These are phyloP conservation scores for Yamadazyma mexicana DNA, from an alignment of 1,139 yeast genomes.

Conservation along the genomic window DNA sequence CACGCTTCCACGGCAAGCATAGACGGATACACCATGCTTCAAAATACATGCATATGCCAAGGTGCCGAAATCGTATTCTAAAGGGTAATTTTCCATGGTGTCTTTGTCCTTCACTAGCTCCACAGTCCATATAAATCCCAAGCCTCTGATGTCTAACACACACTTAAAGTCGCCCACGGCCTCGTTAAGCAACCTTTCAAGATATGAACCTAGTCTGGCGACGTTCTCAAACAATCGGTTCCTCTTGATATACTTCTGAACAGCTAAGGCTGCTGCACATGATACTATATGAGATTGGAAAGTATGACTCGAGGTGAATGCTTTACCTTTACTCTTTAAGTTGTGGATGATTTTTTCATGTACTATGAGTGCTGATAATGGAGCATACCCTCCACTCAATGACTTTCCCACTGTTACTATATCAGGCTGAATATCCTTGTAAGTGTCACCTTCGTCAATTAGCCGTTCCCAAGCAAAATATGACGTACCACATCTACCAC, in stretches of 20 bases:
- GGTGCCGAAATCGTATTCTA: not conserved
- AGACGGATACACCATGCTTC: conserved; percentile 1
- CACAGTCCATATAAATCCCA: conserved; percentile 58
- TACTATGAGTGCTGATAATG: conserved; percentile 52
- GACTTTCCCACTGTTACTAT: conserved; percentile 63
- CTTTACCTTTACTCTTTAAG: conserved; percentile 41
- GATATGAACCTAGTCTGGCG: conserved; percentile 42
- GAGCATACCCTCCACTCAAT: conserved; percentile 60
- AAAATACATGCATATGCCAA: not conserved
- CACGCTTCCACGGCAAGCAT: conserved; percentile 2
- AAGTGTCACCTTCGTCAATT: conserved; percentile 3
- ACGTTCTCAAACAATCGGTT: conserved; percentile 47
- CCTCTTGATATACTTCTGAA: conserved; percentile 49
- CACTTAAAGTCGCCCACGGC: conserved; percentile 29
- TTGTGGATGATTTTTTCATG: conserved; percentile 46
- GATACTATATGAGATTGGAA: conserved; percentile 58
- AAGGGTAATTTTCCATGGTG: not conserved
- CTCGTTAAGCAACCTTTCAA: conserved; percentile 40
- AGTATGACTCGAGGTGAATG: conserved; percentile 53
- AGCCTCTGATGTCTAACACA: conserved; percentile 58
- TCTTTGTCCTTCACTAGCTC: conserved; percentile 18
- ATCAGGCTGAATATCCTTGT: conserved; percentile 38
- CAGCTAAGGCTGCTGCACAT: conserved; percentile 55
- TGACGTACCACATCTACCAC: conserved; percentile 36
- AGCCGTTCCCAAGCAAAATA: conserved; percentile 5